Percentiles rank a stretch among this genome's conserved stretches.
phyloP scores from a whole-genome alignment of 345 rosid species.

The Abelmoschus esculentus region DNA sequence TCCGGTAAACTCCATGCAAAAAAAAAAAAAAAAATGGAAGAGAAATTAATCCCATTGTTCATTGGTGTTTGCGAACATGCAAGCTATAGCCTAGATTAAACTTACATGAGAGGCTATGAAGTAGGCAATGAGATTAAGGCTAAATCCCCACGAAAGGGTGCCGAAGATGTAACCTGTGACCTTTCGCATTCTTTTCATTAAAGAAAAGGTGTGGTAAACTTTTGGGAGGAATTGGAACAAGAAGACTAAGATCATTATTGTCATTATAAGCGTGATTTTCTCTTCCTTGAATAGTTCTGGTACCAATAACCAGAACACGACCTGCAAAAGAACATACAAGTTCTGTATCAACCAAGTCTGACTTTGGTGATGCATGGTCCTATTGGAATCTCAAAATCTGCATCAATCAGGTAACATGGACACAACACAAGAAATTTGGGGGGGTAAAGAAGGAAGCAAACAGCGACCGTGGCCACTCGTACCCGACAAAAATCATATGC shows the following conservation, averaged over 20 bases:
- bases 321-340: constrained; percentile 17
- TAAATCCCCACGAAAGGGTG: not conserved
- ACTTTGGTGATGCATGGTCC: too few species aligned
- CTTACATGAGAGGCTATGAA: not conserved
- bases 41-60: not conserved
- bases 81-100: not conserved
- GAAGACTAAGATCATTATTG: constrained; percentile 13
- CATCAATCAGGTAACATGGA: too few species aligned
- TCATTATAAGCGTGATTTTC: constrained; percentile 25
- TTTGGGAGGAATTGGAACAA: constrained; percentile 2
- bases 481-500: too few species aligned
- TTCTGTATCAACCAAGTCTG: too few species aligned
- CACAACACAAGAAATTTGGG: too few species aligned
- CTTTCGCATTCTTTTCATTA: not conserved
- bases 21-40: not conserved
- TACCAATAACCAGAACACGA: constrained; percentile 28
- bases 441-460: too few species aligned
- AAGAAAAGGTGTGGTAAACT: not conserved
- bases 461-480: too few species aligned
- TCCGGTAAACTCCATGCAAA: constrained; percentile 36
- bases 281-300: constrained; percentile 31
- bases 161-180: constrained; percentile 1
- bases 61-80: not conserved
- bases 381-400: too few species aligned
- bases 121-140: not conserved